These are phyloP conservation scores for Penicillium paneum DNA, from an alignment of 2,329 filamentous ascomycete species.

Conservation along the genomic window DNA sequence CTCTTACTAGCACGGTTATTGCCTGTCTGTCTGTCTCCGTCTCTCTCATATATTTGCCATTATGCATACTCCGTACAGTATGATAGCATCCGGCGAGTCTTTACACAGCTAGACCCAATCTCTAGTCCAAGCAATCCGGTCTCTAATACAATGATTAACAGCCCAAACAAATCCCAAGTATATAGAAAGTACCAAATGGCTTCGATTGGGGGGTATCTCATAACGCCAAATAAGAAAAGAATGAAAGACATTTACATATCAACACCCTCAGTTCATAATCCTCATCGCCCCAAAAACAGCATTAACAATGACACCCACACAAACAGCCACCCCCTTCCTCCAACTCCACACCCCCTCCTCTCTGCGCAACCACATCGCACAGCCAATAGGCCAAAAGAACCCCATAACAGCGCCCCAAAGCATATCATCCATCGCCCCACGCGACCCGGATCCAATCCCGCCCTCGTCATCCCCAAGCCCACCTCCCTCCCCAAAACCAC, in stretches of 20 bases:
- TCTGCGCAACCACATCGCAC: conserved; percentile 76
- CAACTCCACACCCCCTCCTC: conserved; percentile 85
- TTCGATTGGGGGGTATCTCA: conserved; percentile 22
- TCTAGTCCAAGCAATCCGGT: conserved; percentile 1
- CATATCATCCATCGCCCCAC: conserved; percentile 73
- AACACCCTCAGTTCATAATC: conserved; percentile 45
- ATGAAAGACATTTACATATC: neutral
- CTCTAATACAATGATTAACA: conserved; percentile 1
- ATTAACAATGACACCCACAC: conserved; percentile 79
- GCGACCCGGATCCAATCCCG: conserved; percentile 40
- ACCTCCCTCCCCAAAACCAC: conserved; percentile 47
- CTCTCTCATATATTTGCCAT: conserved; percentile 10
- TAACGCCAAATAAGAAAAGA: conserved; percentile 4
- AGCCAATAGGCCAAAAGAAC: conserved; percentile 91
- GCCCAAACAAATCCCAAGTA: neutral
- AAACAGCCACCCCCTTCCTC: conserved; percentile 80
- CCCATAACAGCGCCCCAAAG: conserved; percentile 85
- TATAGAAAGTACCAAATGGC: neutral
- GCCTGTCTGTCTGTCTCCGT: neutral
- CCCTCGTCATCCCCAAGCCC: conserved; percentile 39
- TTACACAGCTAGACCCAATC: neutral
- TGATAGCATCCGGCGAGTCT: conserved; percentile 23
- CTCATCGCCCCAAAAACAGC: conserved; percentile 69
- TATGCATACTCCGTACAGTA: conserved; percentile 26
- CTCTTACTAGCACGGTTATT: conserved; percentile 7